These are phyloP conservation scores for Haberlea rhodopensis DNA, from an alignment of 257 asterid species.

Conservation along the genomic window DNA sequence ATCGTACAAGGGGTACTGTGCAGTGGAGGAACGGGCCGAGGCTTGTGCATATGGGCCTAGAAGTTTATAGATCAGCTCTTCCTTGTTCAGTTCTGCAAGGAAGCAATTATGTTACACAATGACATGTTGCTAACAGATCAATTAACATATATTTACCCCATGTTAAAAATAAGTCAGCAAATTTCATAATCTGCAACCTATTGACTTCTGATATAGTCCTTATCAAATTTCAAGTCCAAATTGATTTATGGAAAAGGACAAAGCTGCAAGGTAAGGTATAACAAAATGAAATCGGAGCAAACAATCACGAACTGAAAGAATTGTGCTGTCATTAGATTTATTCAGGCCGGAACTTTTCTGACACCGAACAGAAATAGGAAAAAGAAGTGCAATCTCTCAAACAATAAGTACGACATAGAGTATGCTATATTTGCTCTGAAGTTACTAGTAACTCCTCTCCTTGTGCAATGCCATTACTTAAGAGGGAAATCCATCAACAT, in stretches of 20 bases:
- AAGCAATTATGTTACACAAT: conserved; percentile 18
- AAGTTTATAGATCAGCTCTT: conserved; percentile 60
- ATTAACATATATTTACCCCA: not conserved
- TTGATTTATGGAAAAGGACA: conserved; percentile 2
- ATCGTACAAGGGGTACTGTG: conserved; percentile 40
- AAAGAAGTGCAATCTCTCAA: not conserved
- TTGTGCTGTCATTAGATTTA: not conserved
- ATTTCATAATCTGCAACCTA: conserved; percentile 1
- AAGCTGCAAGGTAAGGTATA: not conserved
- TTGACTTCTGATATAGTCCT: not conserved
- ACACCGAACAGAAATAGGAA: no score
- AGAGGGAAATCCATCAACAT: not conserved
- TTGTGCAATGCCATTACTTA: not conserved
- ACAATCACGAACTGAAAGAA: conserved; percentile 1
- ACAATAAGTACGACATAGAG: not conserved
- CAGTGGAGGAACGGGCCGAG: conserved; percentile 34
- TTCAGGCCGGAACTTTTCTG: no score
- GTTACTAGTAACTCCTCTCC: not conserved
- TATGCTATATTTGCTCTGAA: not conserved
- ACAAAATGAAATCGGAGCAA: conserved; percentile 11
- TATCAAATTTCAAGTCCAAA: conserved; percentile 1
- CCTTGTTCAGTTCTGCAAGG: conserved; percentile 68
- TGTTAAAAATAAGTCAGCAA: conserved; percentile 8
- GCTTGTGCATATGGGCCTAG: conserved; percentile 43
- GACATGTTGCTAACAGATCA: conserved; percentile 21